Percentiles rank a stretch among this genome's conserved stretches.
Evolutionary conservation across 495 filamentous ascomycete species (phyloP).

Genomic region (Hyaloscypha hepaticicola): DNA sequence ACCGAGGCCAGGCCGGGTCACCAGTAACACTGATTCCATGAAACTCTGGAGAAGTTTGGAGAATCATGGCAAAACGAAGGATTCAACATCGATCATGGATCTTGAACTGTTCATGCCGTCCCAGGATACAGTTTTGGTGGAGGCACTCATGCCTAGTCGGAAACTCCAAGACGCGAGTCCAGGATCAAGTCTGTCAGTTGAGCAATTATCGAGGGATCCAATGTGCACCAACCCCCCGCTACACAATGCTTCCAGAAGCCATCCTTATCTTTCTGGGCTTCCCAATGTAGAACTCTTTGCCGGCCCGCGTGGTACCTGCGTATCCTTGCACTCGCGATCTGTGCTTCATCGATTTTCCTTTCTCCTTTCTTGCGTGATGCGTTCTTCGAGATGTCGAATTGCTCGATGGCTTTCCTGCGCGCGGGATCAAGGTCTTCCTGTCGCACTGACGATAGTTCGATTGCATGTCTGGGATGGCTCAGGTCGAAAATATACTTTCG

Average conservation of each 20-base stretch:
- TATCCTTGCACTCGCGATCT: neutral
- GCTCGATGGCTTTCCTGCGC: neutral
- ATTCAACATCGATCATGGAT: neutral
- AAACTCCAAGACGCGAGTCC: neutral
- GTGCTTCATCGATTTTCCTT: neutral
- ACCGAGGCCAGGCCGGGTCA: neutral
- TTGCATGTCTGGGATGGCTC: neutral
- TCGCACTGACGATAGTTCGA: neutral
- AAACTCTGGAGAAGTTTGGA: neutral
- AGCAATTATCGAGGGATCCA: neutral
- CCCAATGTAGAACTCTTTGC: neutral
- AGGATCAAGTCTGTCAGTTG: neutral
- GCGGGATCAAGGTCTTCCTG: neutral
- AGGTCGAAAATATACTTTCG: neutral
- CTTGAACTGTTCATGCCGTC: neutral
- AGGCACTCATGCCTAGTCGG: too few species aligned
- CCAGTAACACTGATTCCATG: too few species aligned
- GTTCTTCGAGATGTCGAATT: too few species aligned
- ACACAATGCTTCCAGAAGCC: neutral
- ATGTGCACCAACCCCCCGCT: neutral
- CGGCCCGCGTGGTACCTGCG: neutral
- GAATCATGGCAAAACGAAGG: neutral
- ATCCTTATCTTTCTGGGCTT: too few species aligned
- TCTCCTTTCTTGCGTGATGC: too few species aligned
- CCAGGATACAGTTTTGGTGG: neutral